These are phyloP conservation scores for Saturnispora diversa DNA, from an alignment of 805 yeast species.

Conservation along the genomic window DNA sequence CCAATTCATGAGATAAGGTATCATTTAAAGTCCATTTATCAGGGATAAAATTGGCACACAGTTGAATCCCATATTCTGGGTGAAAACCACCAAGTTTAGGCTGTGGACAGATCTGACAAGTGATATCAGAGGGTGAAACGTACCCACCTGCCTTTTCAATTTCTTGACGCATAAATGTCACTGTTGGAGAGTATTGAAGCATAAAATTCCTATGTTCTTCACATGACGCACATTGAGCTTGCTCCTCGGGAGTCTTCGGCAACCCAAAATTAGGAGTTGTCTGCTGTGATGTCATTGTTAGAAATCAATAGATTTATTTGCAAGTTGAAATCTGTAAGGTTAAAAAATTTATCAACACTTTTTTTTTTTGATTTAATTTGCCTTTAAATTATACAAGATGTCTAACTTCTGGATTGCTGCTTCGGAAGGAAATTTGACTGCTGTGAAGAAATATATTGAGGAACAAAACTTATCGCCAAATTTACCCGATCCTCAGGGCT, in stretches of 20 bases:
- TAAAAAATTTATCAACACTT: background rate
- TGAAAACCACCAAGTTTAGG: conserved; percentile 86
- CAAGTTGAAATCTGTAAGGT: background rate
- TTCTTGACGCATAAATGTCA: conserved; percentile 79
- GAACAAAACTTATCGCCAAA: conserved; percentile 53
- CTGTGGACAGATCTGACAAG: conserved; percentile 80
- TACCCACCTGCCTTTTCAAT: conserved; percentile 51
- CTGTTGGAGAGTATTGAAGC: conserved; percentile 72
- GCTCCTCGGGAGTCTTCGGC: conserved; percentile 6
- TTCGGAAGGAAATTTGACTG: conserved; percentile 63
- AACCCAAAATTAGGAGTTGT: background rate
- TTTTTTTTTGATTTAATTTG: background rate
- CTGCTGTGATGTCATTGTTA: conserved; percentile 6
- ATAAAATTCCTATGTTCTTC: conserved; percentile 75
- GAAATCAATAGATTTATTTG: background rate
- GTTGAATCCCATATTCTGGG: conserved; percentile 76
- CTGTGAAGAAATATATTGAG: conserved; percentile 50
- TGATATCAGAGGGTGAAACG: conserved; percentile 48
- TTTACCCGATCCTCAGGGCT: conserved; percentile 84
- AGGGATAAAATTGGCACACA: conserved; percentile 75
- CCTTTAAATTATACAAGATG: conserved; percentile 10
- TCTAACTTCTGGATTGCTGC: conserved; percentile 90
- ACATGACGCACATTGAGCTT: conserved; percentile 57
- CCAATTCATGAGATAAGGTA: conserved; percentile 83
- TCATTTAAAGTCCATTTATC: conserved; percentile 82